A percentile compares a stretch with the other conserved stretches of the same genome.
Conservation (phyloP, 768 basidiomycete species). For the Ramaria sp. region DNA sequence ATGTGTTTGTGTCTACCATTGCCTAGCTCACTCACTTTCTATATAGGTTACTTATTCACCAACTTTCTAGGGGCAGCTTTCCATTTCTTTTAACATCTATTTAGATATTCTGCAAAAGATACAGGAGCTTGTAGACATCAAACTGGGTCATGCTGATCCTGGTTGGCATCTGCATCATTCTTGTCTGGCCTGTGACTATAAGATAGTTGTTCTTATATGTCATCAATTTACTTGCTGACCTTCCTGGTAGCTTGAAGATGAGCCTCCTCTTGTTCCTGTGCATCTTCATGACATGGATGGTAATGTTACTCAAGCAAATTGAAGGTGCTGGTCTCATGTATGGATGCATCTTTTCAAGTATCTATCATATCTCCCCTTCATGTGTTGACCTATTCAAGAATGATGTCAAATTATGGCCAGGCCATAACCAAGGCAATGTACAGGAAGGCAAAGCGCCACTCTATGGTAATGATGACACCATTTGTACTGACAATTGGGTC, state of each 20-base stretch:
- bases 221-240: not conserved
- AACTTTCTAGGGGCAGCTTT: constrained; percentile 1
- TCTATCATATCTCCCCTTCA: not conserved
- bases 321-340: not conserved
- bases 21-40: not conserved
- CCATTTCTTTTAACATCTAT: constrained; percentile 7
- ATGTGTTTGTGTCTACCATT: not conserved
- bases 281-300: constrained; percentile 15
- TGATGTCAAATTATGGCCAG: too few species aligned
- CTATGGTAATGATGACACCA: not conserved
- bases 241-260: constrained; percentile 10
- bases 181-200: constrained; percentile 20
- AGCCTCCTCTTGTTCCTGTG: constrained; percentile 5
- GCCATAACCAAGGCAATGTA: too few species aligned
- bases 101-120: constrained; percentile 5
- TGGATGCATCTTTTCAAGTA: not conserved
- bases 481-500: not conserved
- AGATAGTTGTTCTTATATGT: not conserved
- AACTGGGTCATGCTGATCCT: not conserved
- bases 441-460: not conserved
- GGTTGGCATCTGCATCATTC: constrained; percentile 18
- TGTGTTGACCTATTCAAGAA: not conserved
- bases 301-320: constrained; percentile 8
- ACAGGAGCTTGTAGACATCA: not conserved
- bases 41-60: not conserved